phyloP scores from a whole-genome alignment of 805 yeast genomes.

The Schizosaccharomyces japonicus region DNA sequence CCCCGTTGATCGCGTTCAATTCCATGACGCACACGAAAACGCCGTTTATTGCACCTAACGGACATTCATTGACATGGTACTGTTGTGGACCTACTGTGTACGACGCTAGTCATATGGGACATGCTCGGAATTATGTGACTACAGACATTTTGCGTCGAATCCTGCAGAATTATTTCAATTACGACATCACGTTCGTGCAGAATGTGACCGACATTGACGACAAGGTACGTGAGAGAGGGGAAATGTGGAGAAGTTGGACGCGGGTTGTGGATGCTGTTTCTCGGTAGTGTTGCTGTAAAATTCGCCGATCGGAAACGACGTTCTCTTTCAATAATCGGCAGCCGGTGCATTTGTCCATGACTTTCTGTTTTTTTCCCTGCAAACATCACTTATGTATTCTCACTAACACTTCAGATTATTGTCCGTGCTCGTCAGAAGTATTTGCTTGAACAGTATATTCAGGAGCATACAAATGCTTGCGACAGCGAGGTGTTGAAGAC shows the following conservation, averaged over 20 bases:
- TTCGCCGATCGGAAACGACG: background rate
- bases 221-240: too few species aligned
- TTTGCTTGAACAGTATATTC: slow-evolving; percentile 39
- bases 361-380: background rate
- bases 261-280: background rate
- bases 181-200: slow-evolving; percentile 68
- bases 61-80: slow-evolving; percentile 63
- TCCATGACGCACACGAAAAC: slow-evolving; percentile 7
- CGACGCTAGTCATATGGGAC: slow-evolving; percentile 93
- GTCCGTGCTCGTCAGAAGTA: slow-evolving; percentile 78
- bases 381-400: too few species aligned
- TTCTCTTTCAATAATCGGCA: too few species aligned
- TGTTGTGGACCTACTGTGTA: slow-evolving; percentile 97
- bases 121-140: slow-evolving; percentile 86
- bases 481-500: slow-evolving; percentile 19
- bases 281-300: background rate
- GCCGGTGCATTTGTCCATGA: too few species aligned
- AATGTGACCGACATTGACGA: slow-evolving; percentile 98
- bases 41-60: slow-evolving; percentile 39
- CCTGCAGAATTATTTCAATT: slow-evolving; percentile 75
- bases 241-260: slow-evolving; percentile 4
- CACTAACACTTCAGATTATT: slow-evolving; percentile 42
- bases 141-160: slow-evolving; percentile 82
- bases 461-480: background rate
- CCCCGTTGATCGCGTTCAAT: slow-evolving; percentile 9